These are phyloP conservation scores for Clarireedia hainanense DNA, from an alignment of 2,329 filamentous ascomycete genomes.

Conservation along the genomic window DNA sequence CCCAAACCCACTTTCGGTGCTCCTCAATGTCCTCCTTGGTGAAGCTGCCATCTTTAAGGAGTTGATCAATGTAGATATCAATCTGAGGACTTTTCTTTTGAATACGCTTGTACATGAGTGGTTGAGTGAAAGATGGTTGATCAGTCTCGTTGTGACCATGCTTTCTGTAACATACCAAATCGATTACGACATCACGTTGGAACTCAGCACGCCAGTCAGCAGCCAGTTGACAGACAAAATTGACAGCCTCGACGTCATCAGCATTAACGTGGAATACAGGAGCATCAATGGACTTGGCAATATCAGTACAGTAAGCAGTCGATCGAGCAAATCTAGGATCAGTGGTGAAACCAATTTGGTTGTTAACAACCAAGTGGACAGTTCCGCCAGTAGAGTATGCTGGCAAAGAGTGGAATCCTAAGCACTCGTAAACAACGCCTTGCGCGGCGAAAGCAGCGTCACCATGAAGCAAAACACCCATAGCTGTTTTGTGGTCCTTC, in stretches of 20 bases:
- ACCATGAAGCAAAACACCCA: slow-evolving; percentile 93
- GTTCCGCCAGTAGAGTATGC: slow-evolving; percentile 97
- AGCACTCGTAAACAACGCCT: slow-evolving; percentile 96
- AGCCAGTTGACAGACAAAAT: slow-evolving; percentile 95
- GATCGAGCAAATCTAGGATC: slow-evolving; percentile 96
- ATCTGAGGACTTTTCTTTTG: slow-evolving; percentile 75
- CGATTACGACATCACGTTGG: slow-evolving; percentile 96
- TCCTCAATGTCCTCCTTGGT: slow-evolving; percentile 97
- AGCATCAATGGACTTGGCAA: slow-evolving; percentile 96
- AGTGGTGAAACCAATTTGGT: slow-evolving; percentile 99
- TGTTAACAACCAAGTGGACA: slow-evolving; percentile 96
- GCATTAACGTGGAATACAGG: slow-evolving; percentile 99
- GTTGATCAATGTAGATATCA: slow-evolving; percentile 84
- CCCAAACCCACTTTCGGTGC: slow-evolving; percentile 99
- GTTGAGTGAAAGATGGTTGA: slow-evolving; percentile 98
- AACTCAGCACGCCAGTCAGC: slow-evolving; percentile 98
- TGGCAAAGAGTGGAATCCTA: slow-evolving; percentile 93
- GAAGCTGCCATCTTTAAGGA: slow-evolving; percentile 87
- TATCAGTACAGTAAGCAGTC: slow-evolving; percentile 97
- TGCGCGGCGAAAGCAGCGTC: slow-evolving; percentile 95
- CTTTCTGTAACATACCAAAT: slow-evolving; percentile 98
- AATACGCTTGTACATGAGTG: slow-evolving; percentile 99
- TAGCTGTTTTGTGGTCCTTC: slow-evolving; percentile 77
- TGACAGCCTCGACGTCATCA: slow-evolving; percentile 96
- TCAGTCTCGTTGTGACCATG: slow-evolving; percentile 99